Conservation (phyloP, 2,329 filamentous ascomycete genomes). For the Fusarium burgessii region DNA sequence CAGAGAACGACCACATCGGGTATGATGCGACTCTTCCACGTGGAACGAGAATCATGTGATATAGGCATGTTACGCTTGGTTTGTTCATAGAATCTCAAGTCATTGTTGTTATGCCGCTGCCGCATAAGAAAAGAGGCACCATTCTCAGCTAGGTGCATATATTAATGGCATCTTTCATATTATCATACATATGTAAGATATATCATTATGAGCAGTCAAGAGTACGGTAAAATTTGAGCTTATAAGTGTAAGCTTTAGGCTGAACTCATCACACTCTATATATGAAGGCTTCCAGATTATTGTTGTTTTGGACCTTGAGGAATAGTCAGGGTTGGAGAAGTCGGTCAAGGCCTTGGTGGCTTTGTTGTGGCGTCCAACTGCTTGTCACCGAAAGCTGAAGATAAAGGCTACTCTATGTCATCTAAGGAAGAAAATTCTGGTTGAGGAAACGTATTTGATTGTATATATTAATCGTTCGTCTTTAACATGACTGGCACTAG, state of each 20-base stretch:
- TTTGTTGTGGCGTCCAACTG: not conserved
- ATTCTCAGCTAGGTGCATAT: not conserved
- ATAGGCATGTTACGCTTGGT: not conserved
- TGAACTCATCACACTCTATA: not conserved
- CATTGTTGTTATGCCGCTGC: not conserved
- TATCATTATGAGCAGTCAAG: not conserved
- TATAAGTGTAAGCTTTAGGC: not conserved
- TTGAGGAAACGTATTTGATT: no score
- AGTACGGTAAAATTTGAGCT: not conserved
- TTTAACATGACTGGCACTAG: no score
- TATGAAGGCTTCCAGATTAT: not conserved
- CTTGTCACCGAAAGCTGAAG: not conserved
- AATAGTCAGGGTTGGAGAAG: no score
- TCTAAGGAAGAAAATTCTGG: conserved; percentile 58
- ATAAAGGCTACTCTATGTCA: not conserved
- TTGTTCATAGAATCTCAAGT: not conserved
- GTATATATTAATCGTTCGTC: no score
- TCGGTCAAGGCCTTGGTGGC: no score
- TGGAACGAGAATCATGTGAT: not conserved
- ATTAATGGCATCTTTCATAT: not conserved
- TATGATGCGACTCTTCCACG: not conserved
- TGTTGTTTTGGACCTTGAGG: not conserved
- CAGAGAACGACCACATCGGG: not conserved
- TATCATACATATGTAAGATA: not conserved
- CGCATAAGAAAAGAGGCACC: not conserved